Evolutionary conservation across 2,329 filamentous ascomycete species (phyloP), one percentile per base, ranked within the genome.

Genomic region (Pyrenochaeta sp.): DNA sequence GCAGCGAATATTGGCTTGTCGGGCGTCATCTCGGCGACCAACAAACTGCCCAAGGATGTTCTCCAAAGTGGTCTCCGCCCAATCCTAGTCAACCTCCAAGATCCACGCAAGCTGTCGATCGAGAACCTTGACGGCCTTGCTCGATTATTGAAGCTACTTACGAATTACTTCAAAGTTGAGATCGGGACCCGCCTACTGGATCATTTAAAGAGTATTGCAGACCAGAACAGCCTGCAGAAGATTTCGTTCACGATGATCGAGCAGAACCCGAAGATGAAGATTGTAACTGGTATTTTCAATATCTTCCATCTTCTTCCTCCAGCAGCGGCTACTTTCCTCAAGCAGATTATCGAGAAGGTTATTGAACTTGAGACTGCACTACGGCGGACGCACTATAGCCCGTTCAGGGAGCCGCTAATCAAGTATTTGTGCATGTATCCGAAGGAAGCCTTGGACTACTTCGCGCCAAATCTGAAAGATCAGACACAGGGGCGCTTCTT

Each of bases 121-220:
- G 90, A 93, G 66, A 93, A 93, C 2, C 81, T 99, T 4, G 93
- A 98, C 72, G 96, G 96, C 21, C 81, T 99, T 29, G 93, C 93
- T 15, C 87, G 94, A 33, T 82, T 99, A 1, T 78, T 99, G 55
- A 94, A 95, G 60, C 82, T 99, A 1, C 81, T 99, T 15, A 99
- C 94, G 0, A 98, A 95, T 54, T 99, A 99, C 75, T 99, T 99
- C 78, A 99, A 99, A 77, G 93, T 98, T 0, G 95, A 99, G 73
- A 99, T 99, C 48, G 96, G 95, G 6, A 86, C 91, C 18, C 87
- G 95, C 20, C 79, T 99, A n/a, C 82, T 99, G 9, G 94, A 98
- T 60, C 95, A 99, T 67, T 90, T 97, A 77, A 94, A 94, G 71
- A 86, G 89, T 10, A 92, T 99, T 60, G 93, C 94, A 1, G 92